Evolutionary conservation across 257 asterid genomes (phyloP), one percentile per base, ranked within the genome.

Genomic region (Solanum virginianum): DNA sequence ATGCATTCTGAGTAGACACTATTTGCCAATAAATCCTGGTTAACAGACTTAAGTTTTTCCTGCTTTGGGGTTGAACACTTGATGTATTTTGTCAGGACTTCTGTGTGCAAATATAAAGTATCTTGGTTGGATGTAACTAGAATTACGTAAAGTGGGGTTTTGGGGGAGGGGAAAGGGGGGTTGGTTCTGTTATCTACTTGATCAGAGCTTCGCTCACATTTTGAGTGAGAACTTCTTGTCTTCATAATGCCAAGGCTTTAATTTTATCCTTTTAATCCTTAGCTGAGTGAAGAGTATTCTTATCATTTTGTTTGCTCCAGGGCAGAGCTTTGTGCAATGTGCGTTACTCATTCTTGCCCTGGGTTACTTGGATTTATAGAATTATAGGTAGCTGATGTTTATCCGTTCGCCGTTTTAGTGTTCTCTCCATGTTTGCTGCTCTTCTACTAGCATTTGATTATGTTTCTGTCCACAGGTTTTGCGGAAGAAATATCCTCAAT

Each of bases 401-500:
- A 53, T 53, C 43, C 29, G 7, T 53, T 53, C 15, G 26, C 43
- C 26, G 8, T 24, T 75, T 75, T 53, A 4, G 49, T 53, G 65
- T 26, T 26, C 26, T 79, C 18, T 10, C 39, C 83, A 79, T 5
- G 63, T 79, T 29, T 26, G 65, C 65, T 53, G 39, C 83, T 53
- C 63, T 10, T 54, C 47, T 17, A 16, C n/a, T 54, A 29, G 24
- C 65, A 79, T 79, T 29, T 53, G 83, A 29, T 53, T 79, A 29
- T 32, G 83, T 79, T 83, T 60, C 32, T n/a, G 45, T 84, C 80
- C 86, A 56, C 89, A 97, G 99, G 94, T 93, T 87, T 85, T 97
- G 91, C 95, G 98, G 89, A 94, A 93, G 80, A 97, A 97, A 90
- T 97, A 92, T 86, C 99, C 99, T 89, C 99, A 97, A 85, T 97